phyloP scores from a whole-genome alignment of 352 stramenopile species.

The Globisporangium parvum region DNA sequence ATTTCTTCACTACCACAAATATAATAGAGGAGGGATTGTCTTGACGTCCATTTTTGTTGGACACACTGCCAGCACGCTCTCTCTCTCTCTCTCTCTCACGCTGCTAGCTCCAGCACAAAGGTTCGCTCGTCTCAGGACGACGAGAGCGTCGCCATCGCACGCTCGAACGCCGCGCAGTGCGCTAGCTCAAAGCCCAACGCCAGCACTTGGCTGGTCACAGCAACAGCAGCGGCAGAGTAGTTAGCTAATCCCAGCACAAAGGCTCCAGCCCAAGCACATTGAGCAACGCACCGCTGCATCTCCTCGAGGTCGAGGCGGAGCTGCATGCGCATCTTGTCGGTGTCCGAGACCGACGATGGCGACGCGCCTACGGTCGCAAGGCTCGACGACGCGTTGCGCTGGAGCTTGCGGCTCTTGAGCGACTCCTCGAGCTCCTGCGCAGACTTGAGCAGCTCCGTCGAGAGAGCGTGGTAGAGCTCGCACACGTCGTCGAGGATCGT shows the following conservation, averaged over 20 bases:
- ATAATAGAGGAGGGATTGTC: too few relatives aligned
- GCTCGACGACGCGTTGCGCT: slow-evolving; percentile 37
- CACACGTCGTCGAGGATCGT: slow-evolving; percentile 56
- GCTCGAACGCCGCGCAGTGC: slow-evolving; percentile 23
- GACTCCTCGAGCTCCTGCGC: slow-evolving; percentile 80
- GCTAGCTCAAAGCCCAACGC: slow-evolving; percentile 40
- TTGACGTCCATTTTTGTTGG: neutral
- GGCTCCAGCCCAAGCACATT: neutral
- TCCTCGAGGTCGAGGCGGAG: slow-evolving; percentile 71
- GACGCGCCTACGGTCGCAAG: slow-evolving; percentile 2
- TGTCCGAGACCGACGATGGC: slow-evolving; percentile 53
- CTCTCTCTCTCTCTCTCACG: too few relatives aligned
- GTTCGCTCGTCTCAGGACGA: neutral
- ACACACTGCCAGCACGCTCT: too few relatives aligned
- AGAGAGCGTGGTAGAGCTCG: slow-evolving; percentile 52
- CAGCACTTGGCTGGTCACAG: slow-evolving; percentile 34
- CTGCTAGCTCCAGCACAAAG: neutral
- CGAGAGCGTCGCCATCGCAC: slow-evolving; percentile 15
- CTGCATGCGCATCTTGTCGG: slow-evolving; percentile 83
- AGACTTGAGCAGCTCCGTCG: slow-evolving; percentile 68
- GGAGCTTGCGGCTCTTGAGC: slow-evolving; percentile 83
- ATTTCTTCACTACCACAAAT: neutral
- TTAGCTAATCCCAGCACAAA: neutral
- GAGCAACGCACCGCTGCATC: slow-evolving; percentile 47
- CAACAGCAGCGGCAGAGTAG: neutral